Percentiles rank a stretch among this genome's conserved stretches.
These are phyloP conservation scores for Pseudocercospora musae DNA, from an alignment of 2,329 filamentous ascomycete species.

Conservation along the genomic window DNA sequence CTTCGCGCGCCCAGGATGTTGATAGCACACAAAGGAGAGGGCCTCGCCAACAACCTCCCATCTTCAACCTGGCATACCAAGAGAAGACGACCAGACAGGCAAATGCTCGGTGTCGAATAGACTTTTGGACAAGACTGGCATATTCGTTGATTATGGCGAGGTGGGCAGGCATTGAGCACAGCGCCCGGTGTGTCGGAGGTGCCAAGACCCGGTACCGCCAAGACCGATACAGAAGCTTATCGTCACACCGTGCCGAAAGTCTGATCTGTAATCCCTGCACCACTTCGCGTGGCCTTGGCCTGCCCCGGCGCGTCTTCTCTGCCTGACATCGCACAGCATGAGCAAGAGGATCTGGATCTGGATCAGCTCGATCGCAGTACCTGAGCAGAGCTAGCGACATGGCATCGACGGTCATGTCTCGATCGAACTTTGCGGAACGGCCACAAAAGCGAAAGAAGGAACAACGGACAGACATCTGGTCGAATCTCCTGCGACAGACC, in stretches of 20 bases:
- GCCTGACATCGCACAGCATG: neutral
- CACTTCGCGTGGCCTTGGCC: neutral
- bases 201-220: neutral
- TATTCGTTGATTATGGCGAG: neutral
- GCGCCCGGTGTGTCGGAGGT: neutral
- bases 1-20: neutral
- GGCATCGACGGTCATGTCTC: conserved; percentile 20
- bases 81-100: neutral
- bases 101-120: neutral
- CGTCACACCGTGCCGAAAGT: neutral
- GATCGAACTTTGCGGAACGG: conserved; percentile 8
- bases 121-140: neutral
- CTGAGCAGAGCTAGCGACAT: conserved; percentile 3
- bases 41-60: neutral
- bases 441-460: conserved; percentile 26
- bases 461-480: conserved; percentile 35
- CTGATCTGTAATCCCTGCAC: neutral
- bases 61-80: neutral
- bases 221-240: neutral
- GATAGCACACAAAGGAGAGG: neutral
- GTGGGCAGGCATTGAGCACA: neutral
- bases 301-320: no score
- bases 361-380: neutral
- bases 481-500: conserved; percentile 34
- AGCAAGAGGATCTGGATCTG: no score